A percentile compares a stretch with the other conserved stretches of the same genome.
phyloP scores from a whole-genome alignment of 1,139 yeast species.

The Candida sp. region DNA sequence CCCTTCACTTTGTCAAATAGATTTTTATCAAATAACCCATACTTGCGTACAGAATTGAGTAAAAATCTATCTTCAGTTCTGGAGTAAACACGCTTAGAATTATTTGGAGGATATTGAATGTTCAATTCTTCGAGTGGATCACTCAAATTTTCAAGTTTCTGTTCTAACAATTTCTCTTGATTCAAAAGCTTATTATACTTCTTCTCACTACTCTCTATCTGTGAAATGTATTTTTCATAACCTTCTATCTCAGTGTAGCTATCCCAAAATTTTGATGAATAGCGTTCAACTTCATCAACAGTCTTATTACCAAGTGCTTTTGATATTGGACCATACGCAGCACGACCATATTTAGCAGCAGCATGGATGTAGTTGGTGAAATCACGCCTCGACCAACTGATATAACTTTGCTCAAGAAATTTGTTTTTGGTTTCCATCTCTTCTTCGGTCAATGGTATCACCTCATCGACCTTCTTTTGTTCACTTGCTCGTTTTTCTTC shows the following conservation, averaged over 20 bases:
- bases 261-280: slow-evolving; percentile 73
- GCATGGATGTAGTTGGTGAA: slow-evolving; percentile 82
- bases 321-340: slow-evolving; percentile 57
- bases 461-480: slow-evolving; percentile 66
- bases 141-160: slow-evolving; percentile 58
- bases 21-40: slow-evolving; percentile 71
- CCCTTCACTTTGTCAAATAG: slow-evolving; percentile 75
- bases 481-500: slow-evolving; percentile 47
- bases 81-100: slow-evolving; percentile 81
- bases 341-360: slow-evolving; percentile 77
- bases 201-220: slow-evolving; percentile 86
- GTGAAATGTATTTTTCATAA: slow-evolving; percentile 75
- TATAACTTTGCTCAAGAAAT: slow-evolving; percentile 64
- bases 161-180: slow-evolving; percentile 64
- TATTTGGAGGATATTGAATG: slow-evolving; percentile 88
- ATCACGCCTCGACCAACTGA: slow-evolving; percentile 84
- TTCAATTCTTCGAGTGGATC: slow-evolving; percentile 76
- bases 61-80: slow-evolving; percentile 85
- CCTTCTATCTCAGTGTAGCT: slow-evolving; percentile 76
- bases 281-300: slow-evolving; percentile 63
- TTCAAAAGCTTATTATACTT: slow-evolving; percentile 59
- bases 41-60: slow-evolving; percentile 65
- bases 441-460: slow-evolving; percentile 72
- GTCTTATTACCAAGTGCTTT: slow-evolving; percentile 66
- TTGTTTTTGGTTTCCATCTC: slow-evolving; percentile 64